Evolutionary conservation across 2,329 filamentous ascomycete genomes (phyloP).

Genomic region (Dichotomopilus funicola): DNA sequence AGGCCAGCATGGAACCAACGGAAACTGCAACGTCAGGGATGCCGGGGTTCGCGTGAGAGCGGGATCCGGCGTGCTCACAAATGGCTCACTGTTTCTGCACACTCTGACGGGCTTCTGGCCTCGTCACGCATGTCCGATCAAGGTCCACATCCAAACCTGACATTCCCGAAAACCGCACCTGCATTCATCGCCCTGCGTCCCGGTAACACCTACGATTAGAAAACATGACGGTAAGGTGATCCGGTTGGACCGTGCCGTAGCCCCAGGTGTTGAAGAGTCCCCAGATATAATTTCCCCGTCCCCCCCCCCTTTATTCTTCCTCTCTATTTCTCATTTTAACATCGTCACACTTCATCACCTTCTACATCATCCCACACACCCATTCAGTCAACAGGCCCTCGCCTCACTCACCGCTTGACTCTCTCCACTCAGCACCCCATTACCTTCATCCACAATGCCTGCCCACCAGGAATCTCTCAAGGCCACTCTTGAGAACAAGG

Average conservation of each 20-base stretch:
- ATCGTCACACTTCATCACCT: neutral
- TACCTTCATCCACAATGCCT: conserved; percentile 17
- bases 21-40: conserved; percentile 11
- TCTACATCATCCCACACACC: neutral
- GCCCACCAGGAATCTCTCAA: conserved; percentile 16
- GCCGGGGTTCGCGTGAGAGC: conserved; percentile 1
- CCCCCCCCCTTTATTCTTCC: neutral
- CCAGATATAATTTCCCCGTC: conserved; percentile 7
- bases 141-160: conserved; percentile 8
- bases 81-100: conserved; percentile 12
- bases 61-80: conserved; percentile 6
- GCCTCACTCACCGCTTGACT: neutral
- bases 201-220: neutral
- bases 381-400: neutral
- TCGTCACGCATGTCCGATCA: neutral
- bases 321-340: neutral
- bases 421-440: neutral
- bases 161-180: neutral
- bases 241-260: neutral
- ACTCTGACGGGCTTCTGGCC: neutral
- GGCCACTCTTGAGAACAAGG: conserved; percentile 32
- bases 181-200: neutral
- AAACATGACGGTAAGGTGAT: neutral
- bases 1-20: neutral
- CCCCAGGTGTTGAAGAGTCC: neutral